Conservation (phyloP, 768 basidiomycete species). For the Gloeophyllum trabeum region DNA sequence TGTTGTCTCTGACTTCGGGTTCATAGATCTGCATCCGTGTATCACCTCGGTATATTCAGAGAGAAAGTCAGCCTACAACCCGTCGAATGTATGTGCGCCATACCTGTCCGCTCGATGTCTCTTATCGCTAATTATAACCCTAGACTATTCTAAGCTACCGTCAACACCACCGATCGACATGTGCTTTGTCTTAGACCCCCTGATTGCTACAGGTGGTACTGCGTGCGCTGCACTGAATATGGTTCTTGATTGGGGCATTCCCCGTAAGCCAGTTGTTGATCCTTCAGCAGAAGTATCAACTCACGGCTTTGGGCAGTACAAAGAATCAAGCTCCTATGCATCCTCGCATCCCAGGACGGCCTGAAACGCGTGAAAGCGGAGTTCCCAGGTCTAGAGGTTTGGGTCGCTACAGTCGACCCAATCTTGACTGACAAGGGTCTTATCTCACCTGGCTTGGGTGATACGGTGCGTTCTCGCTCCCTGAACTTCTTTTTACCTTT, state of each 20-base stretch:
- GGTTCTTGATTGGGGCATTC: constrained; percentile 77
- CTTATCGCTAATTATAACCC: background rate
- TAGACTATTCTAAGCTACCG: constrained; percentile 90
- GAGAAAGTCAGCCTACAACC: constrained; percentile 84
- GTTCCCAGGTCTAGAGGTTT: constrained; percentile 83
- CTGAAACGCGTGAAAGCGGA: constrained; percentile 49
- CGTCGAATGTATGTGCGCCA: constrained; percentile 62
- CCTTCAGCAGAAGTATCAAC: background rate
- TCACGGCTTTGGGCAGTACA: constrained; percentile 25
- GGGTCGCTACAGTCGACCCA: constrained; percentile 75
- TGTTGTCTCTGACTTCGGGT: background rate
- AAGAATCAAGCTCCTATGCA: constrained; percentile 71
- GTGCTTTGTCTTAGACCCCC: constrained; percentile 83
- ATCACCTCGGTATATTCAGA: constrained; percentile 83
- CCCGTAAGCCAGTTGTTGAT: constrained; percentile 28
- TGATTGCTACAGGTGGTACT: constrained; percentile 92
- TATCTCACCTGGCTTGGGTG: constrained; percentile 86
- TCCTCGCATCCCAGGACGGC: constrained; percentile 73
- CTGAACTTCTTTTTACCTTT: background rate
- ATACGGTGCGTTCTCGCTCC: constrained; percentile 52
- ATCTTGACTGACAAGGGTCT: constrained; percentile 63
- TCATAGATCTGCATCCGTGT: constrained; percentile 75
- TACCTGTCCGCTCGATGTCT: background rate
- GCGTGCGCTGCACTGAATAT: constrained; percentile 80
- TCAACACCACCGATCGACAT: constrained; percentile 62